Evolutionary conservation across 371 early-diverging fungal species (phyloP).

Genomic region (Lichtheimia ornata): DNA sequence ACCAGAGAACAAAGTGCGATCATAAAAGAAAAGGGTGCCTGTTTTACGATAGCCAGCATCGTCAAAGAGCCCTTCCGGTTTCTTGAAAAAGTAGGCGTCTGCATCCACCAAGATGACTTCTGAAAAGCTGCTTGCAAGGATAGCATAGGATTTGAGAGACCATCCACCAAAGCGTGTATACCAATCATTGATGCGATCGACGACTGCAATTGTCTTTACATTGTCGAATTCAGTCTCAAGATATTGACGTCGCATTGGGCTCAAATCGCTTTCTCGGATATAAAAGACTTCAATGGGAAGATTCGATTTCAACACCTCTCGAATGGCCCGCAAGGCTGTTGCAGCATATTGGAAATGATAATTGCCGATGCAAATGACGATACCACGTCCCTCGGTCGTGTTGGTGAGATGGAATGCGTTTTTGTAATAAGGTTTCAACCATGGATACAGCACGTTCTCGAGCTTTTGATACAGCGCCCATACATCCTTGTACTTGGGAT

Average conservation of each 20-base stretch:
- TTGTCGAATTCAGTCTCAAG: constrained; percentile 41
- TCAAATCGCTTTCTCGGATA: constrained; percentile 59
- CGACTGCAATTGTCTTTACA: constrained; percentile 54
- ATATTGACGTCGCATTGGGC: constrained; percentile 31
- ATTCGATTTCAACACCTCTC: constrained; percentile 53
- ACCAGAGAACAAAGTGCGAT: constrained; percentile 54
- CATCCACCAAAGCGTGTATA: constrained; percentile 57
- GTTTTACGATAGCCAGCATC: constrained; percentile 56
- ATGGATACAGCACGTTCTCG: constrained; percentile 27
- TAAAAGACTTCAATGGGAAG: constrained; percentile 77
- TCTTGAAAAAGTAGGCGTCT: constrained; percentile 68
- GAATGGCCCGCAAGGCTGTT: constrained; percentile 56
- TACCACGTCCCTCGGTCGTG: constrained; percentile 48
- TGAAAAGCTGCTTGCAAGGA: constrained; percentile 65
- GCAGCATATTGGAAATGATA: constrained; percentile 62
- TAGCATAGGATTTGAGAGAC: constrained; percentile 67
- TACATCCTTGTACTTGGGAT: constrained; percentile 16
- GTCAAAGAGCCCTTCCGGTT: constrained; percentile 60
- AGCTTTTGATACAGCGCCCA: constrained; percentile 23
- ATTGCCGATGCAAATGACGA: constrained; percentile 72
- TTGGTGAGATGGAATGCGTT: constrained; percentile 29
- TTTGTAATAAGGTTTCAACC: constrained; percentile 26
- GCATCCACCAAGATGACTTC: constrained; percentile 76
- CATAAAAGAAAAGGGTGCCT: constrained; percentile 67
- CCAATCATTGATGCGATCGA: constrained; percentile 44